Evolutionary conservation across 2,329 filamentous ascomycete species (phyloP), one percentile per base, ranked within the genome.

Genomic region (Colletotrichum ledebouriae): DNA sequence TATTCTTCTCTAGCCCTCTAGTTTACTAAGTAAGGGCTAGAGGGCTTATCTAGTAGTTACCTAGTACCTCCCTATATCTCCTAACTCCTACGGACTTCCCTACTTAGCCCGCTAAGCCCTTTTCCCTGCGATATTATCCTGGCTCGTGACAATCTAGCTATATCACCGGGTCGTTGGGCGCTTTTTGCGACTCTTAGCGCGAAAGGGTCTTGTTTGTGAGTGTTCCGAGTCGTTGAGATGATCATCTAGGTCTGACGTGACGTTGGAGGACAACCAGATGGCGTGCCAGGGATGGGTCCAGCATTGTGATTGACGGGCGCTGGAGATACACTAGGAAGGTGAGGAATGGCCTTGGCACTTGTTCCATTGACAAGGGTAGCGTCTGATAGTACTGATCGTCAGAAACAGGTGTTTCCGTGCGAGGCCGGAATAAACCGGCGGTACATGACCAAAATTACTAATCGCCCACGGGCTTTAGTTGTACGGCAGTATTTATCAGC

Each of bases 401-500:
- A n/a, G 17, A 10, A 7, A 12, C 12, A 13, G 3, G 41, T 20
- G 25, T 22, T 37, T 15, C 2, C 2, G 5, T 6, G 13, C 6
- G 20, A 22, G 9, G 20, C 10, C 2, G 1, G 4, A 34, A 17
- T 64, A 64, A 53, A 53, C 65, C 15, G 4, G 17, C 17, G 22
- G 17, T 59, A 68, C 61, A 13, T 33, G 15, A 41, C 15, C 20
- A 12, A 29, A 20, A 55, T 55, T 53, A 64, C 33, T 49, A 68
- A 64, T 68, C 60, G 9, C 20, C 20, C 37, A 29, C 20, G 53
- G 29, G 6, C 12, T 59, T 49, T 68, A 39, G 15, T 29, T 59
- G 47, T 56, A 17, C 17, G 17, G 15, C 9, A 56, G 47, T 56
- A 68, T 68, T 68, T 60, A 68, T 68, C 61, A 68, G 65, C 61